Conservation (phyloP, 495 filamentous ascomycete genomes). For the Chaetomium fimeti region DNA sequence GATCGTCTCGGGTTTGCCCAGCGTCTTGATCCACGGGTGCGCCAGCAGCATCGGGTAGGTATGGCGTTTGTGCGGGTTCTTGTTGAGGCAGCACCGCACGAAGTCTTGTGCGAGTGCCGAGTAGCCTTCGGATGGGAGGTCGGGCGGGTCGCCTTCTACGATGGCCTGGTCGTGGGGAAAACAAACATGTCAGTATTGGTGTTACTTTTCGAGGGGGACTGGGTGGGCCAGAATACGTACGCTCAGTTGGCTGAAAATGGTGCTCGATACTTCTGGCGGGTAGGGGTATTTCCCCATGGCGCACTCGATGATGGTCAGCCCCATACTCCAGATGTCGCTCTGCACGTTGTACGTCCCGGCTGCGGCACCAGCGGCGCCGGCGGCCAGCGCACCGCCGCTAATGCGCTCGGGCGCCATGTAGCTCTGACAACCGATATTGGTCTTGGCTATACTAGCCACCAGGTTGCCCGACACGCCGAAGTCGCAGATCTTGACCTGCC, state of each 20-base stretch:
- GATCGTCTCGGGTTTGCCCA: constrained; percentile 83
- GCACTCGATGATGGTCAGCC: constrained; percentile 93
- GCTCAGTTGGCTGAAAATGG: constrained; percentile 95
- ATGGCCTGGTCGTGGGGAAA: constrained; percentile 75
- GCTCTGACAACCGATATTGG: constrained; percentile 98
- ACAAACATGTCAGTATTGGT: constrained; percentile 11
- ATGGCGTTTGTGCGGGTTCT: constrained; percentile 84
- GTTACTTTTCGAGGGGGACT: constrained; percentile 19
- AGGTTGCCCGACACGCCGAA: constrained; percentile 97
- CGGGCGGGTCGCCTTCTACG: constrained; percentile 90
- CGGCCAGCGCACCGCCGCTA: constrained; percentile 73
- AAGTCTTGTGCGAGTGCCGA: constrained; percentile 81
- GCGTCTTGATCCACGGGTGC: constrained; percentile 79
- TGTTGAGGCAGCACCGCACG: constrained; percentile 85
- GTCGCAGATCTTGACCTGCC: constrained; percentile 97
- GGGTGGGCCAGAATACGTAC: constrained; percentile 63
- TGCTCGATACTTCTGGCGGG: constrained; percentile 96
- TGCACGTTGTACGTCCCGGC: constrained; percentile 95
- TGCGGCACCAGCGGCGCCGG: constrained; percentile 55
- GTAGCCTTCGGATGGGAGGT: constrained; percentile 73
- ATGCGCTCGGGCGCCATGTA: constrained; percentile 99
- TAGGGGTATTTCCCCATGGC: constrained; percentile 95
- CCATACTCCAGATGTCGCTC: constrained; percentile 96
- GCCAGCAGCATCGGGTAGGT: constrained; percentile 86
- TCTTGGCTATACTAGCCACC: constrained; percentile 96